These are phyloP conservation scores for Phaeophleospora eucalypticola DNA, from an alignment of 2,329 filamentous ascomycete genomes.

Conservation along the genomic window DNA sequence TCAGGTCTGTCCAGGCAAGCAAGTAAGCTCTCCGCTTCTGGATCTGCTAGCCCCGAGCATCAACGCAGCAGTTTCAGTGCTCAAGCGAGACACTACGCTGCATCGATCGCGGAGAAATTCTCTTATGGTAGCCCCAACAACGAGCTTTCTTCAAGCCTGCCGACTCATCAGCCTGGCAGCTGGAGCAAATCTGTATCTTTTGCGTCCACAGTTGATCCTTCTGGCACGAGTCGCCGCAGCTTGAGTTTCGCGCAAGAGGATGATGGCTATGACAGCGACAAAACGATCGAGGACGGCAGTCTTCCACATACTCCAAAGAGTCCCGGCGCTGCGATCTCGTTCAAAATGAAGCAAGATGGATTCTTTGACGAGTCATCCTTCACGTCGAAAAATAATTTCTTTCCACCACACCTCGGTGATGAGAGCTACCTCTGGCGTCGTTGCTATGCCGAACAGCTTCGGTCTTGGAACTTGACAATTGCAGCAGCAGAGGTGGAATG, in stretches of 20 bases:
- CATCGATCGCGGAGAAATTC: slow-evolving; percentile 33
- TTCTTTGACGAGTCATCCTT: slow-evolving; percentile 50
- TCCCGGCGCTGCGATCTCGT: slow-evolving; percentile 38
- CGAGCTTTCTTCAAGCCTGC: slow-evolving; percentile 28
- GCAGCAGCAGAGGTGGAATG: slow-evolving; percentile 57
- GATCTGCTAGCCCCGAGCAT: slow-evolving; percentile 31
- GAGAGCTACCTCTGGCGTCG: slow-evolving; percentile 52
- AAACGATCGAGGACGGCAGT: slow-evolving; percentile 35
- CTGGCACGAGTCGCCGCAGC: slow-evolving; percentile 31
- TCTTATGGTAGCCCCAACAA: slow-evolving; percentile 27
- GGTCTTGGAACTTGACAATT: slow-evolving; percentile 55
- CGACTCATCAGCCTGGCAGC: slow-evolving; percentile 35
- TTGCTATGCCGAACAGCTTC: slow-evolving; percentile 56
- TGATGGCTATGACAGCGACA: slow-evolving; percentile 32
- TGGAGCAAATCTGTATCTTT: slow-evolving; percentile 42
- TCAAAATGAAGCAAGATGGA: slow-evolving; percentile 54
- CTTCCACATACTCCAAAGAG: slow-evolving; percentile 31
- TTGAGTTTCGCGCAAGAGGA: slow-evolving; percentile 24
- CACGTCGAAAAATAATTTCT: slow-evolving; percentile 43
- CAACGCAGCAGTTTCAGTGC: slow-evolving; percentile 33
- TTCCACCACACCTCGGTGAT: slow-evolving; percentile 47
- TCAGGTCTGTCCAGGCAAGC: slow-evolving; percentile 21
- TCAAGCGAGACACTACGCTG: slow-evolving; percentile 32
- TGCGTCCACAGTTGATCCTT: slow-evolving; percentile 32
- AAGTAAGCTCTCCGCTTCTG: slow-evolving; percentile 23